Base-by-base conservation (phyloP, 306 rosid species). In the Hippophae tibetana region DNA sequence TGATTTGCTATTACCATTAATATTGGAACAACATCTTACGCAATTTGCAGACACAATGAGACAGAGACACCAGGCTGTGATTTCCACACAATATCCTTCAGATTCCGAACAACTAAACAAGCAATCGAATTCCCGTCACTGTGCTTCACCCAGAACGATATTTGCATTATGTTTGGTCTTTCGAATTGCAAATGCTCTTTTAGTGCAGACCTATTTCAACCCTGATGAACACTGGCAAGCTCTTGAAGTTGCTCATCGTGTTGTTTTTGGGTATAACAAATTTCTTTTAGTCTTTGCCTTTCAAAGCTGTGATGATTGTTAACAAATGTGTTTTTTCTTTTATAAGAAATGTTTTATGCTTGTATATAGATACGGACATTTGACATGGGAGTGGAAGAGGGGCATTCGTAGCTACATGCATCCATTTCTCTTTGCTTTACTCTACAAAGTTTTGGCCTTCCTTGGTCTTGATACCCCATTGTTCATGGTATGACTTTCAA, bases 171-270 rank as follows among this genome's bases (percentile, higher is more conserved):
- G 93, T 62, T 75, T 92, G 71, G 85, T 72, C 10, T 88, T 92
- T 76, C 96, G 95, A 60, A 63, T 88, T 14, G 63, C 68, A 59
- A 92, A 92, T 73, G 79, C 99, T 18, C 45, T 92, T 45, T 59
- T 88, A 42, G 76, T 92, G 55, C 95, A 83, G 83, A 87, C 77
- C 42, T 83, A 85, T 68, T 92, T 92, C 85, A 92, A 85, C 67
- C 99, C 96, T 6, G 99, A 92, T 74, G 99, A 92, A 79, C 93
- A 88, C 64, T 88, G 99, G 96, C 99, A 92, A 47, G 86, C 93
- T 44, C 95, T 89, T 8, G 96, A 92, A 66, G 95, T 87, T 31
- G 96, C 96, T n/a, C 99, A 92, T 69, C 74, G 73, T 52, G 70
- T 92, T 74, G 77, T 80, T 26, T 92, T 85, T 25, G 99, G 96